Evolutionary conservation across 202 grass and related monocot species (phyloP), one percentile per base, ranked within the genome.

Genomic region (Digitaria exilis): DNA sequence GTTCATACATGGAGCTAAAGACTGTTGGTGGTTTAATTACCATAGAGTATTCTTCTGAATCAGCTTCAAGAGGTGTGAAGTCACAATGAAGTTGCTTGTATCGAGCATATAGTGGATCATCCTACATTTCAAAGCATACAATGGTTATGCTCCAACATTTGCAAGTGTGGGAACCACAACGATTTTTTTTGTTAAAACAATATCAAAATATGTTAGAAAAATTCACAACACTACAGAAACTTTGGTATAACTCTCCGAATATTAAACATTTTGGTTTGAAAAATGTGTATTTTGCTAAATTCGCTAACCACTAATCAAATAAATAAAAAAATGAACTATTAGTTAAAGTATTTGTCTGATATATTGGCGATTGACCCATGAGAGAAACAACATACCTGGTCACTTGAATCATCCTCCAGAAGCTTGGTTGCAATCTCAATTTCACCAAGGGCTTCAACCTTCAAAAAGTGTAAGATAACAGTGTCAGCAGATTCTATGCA

Each of bases 11-110:
- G 54, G 49, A 62, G 70, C 9, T 15, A 88, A 19, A 14, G 58
- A 48, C 22, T 69, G 2, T 68, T 68, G 73, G 78, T 75, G 60
- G 16, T 71, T 26, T 65, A 67, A 82, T 87, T 95, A 98, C 96
- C 96, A 95, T 87, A 72, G 87, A 92, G 60, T 87, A 98, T 67
- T 95, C 90, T 56, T 92, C 69, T 42, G 91, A 91, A 82, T 87
- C 83, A 68, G 81, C 82, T 90, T 95, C 89, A 31, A 98, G 60
- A 80, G 92, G 87, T 57, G 80, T 50, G 63, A 95, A 81, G 59
- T 95, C 89, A 91, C 96, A 98, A 34, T 71, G 86, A 77, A 98
- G 85, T 84, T 92, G 96, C 73, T 98, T 81, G 88, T 98, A 98
- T 50, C 83, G 83, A 77, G 80, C 82, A 54, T 87, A 90, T 42